Evolutionary conservation across 2,329 filamentous ascomycete genomes (phyloP).

Genomic region (Dactylellina cionopaga): DNA sequence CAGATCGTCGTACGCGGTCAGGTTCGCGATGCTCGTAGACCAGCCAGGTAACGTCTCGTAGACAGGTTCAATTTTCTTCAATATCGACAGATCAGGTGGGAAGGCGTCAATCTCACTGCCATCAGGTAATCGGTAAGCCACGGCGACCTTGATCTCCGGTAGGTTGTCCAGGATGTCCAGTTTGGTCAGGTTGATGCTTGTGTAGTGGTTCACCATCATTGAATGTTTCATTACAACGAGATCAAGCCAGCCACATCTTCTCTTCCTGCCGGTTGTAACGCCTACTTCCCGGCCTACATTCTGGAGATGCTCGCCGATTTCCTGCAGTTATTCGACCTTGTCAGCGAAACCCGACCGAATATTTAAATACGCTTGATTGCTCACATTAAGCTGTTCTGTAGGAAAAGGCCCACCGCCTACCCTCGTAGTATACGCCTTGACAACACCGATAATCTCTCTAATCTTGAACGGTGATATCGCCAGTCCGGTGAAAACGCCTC

Average conservation of each 20-base stretch:
- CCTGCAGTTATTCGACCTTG: constrained; percentile 37
- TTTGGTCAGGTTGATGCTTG: constrained; percentile 70
- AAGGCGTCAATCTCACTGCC: constrained; percentile 70
- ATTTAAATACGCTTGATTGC: neutral
- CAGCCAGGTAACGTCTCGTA: constrained; percentile 77
- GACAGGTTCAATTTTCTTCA: constrained; percentile 71
- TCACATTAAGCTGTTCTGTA: constrained; percentile 69
- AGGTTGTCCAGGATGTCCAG: constrained; percentile 79
- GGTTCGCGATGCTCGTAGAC: constrained; percentile 70
- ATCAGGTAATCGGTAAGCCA: constrained; percentile 70
- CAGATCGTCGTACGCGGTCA: constrained; percentile 71
- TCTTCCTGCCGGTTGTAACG: constrained; percentile 59
- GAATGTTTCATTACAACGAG: constrained; percentile 76
- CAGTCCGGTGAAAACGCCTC: constrained; percentile 72
- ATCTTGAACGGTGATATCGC: constrained; percentile 71
- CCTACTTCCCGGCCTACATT: constrained; percentile 66
- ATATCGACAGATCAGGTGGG: constrained; percentile 70
- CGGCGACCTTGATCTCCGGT: constrained; percentile 76
- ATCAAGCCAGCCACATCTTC: constrained; percentile 64
- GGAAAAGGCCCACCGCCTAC: constrained; percentile 74
- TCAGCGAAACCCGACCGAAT: neutral
- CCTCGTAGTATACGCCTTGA: constrained; percentile 75
- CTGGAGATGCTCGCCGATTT: constrained; percentile 65
- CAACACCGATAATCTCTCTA: constrained; percentile 71
- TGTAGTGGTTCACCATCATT: constrained; percentile 73